Base-by-base conservation (phyloP, 208 protist genomes). In the Crithidia sp. region DNA sequence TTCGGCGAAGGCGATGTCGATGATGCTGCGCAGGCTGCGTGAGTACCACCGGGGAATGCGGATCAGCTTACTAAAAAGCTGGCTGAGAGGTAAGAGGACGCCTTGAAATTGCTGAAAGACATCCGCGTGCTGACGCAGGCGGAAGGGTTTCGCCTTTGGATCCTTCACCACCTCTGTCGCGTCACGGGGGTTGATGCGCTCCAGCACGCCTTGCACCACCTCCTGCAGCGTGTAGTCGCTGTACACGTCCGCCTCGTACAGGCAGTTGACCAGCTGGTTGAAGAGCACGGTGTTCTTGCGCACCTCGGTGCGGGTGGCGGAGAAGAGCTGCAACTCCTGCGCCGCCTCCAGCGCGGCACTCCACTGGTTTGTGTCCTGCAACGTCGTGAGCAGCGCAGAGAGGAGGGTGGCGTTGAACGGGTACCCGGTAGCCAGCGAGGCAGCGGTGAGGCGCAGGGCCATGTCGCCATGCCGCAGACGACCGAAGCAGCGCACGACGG, bases 171-270 rank as follows among this genome's bases (percentile, higher is more conserved):
- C 7, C 39, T 43, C 52, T 2, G n/a, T 14, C 5, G 5, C 13
- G 2, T 83, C 79, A 37, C 79, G 76, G 1, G 86, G 86, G 52
- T 82, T 66, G 77, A 83, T 92, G 17, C 91, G 85, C 61, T 61
- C 49, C 17, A 67, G 73, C 2, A 90, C 86, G 55, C 90, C 83
- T 17, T 79, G 61, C 47, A 96, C 81, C 64, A 93, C 76, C 49
- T 91, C 85, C 13, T 76, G 66, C 45, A 90, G 40, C 10, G 72
- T 86, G 71, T 83, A 89, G 39, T 63, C 52, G 19, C 78, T 54
- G 79, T 96, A 93, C 6, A 85, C 60, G 65, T 94, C 77, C 5
- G 74, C 70, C 44, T 83, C 82, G 65, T 96, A 96, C 12, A 96
- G 71, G 65, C 87, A 94, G 45, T 89, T 67, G 4, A 90, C 66